These are phyloP conservation scores for Colletotrichum tamarilloi DNA, from an alignment of 2,329 filamentous ascomycete species.

Conservation along the genomic window DNA sequence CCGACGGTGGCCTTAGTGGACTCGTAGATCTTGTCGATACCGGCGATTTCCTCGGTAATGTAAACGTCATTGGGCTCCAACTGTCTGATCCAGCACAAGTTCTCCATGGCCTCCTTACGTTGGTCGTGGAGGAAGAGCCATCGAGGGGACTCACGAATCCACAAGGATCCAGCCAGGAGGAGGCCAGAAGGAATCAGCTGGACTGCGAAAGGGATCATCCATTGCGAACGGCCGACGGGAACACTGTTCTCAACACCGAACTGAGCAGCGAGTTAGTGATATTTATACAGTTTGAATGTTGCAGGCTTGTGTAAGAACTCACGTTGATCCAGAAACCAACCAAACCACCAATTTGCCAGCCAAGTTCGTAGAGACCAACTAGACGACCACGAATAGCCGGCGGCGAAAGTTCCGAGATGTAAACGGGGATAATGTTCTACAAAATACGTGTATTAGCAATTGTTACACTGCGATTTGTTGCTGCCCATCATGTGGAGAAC, in stretches of 20 bases:
- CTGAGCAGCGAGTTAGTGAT: conserved; percentile 41
- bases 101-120: conserved; percentile 61
- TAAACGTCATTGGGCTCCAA: conserved; percentile 62
- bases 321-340: conserved; percentile 63
- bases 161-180: conserved; percentile 58
- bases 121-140: conserved; percentile 68
- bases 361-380: conserved; percentile 65
- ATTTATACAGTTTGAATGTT: conserved; percentile 36
- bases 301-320: conserved; percentile 38
- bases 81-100: conserved; percentile 66
- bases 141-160: conserved; percentile 66
- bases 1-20: conserved; percentile 64
- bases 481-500: background rate
- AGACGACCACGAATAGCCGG: conserved; percentile 65
- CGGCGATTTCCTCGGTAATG: conserved; percentile 71
- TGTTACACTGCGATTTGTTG: background rate
- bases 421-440: conserved; percentile 60
- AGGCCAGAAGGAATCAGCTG: conserved; percentile 66
- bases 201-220: conserved; percentile 63
- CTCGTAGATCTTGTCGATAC: conserved; percentile 61
- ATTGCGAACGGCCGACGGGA: conserved; percentile 42
- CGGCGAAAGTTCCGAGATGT: conserved; percentile 58
- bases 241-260: conserved; percentile 34
- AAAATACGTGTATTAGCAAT: conserved; percentile 38
- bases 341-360: conserved; percentile 62